Evolutionary conservation across 768 basidiomycete genomes (phyloP), one percentile per base, ranked within the genome.

Genomic region (Pleurotus platypus): DNA sequence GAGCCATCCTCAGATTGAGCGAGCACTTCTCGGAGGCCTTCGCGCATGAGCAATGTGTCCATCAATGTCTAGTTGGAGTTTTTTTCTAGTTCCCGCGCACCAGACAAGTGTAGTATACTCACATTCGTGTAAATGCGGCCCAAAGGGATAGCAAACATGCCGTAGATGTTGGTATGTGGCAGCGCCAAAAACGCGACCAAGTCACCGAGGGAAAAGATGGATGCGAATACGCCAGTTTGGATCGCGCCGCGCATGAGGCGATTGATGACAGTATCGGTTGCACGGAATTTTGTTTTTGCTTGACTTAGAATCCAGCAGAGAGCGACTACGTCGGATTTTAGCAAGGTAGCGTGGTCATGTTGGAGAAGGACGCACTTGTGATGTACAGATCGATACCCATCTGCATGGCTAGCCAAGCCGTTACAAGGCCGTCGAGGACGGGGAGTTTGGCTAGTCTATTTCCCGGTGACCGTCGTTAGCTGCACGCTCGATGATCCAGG

Each of bases 121-220:
- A 77, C 77, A 42, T 71, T 73, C 0, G 75, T 72, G 57, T 78
- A 78, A 46, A 79, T 67, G 15, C 76, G 72, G 20, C 76, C 74
- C 20, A 77, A 63, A 0, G 76, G 71, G 8, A 76, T 64, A 3
- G 70, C 66, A 46, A 79, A 78, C 64, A 78, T 69, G 20, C 66
- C 62, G 39, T 70, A 76, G 1, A 73, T 46, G 37, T 68, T 72
- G 2, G 72, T 70, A 8, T 57, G 60, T 1, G 68, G 67, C 12
- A 64, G 58, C 18, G 56, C 46, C 5, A 67, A 9, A 59, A 73
- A 73, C 0, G 65, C 58, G 18, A 75, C 62, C 6, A 78, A 58
- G 24, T 69, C 64, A 6, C 68, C 69, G 5, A 72, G 43, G 2
- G 76, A 71, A 56, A 76, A 77, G 0, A 72, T 62, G n/a, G 65